Base-by-base conservation (phyloP, 2,329 filamentous ascomycete species). In the Albophoma yamanashiensis region DNA sequence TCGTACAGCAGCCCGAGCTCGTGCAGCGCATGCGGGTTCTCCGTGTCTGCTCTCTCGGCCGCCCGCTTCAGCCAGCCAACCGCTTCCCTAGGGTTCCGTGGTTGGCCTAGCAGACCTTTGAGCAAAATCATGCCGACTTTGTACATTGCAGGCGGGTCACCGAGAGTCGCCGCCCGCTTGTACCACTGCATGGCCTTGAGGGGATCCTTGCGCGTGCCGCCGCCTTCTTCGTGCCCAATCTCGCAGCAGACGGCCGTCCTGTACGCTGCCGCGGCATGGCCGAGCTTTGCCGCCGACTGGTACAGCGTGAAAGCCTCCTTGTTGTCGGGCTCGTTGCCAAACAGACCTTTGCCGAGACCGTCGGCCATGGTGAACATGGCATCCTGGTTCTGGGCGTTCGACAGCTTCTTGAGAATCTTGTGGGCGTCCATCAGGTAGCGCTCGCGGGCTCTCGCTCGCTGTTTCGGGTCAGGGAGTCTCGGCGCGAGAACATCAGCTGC, bases 131-230 rank as follows among this genome's bases (percentile, higher is more conserved):
- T 96, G 61, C 94, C 94, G 75, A 97, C 86, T 75, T 99, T 99
- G 78, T 97, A 99, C 91, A 97, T 96, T 38, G 92, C 94, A 0
- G 93, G 89, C 1, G 89, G 88, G 69, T 99, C 93, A 3, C 94
- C 93, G 3, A 97, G 80, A 15, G 89, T 88, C 14, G 94, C 93
- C 8, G 94, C 92, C 52, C 92, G 89, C 72, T 93, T 92, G 74
- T 99, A 99, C 94, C 94, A 99, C 73, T 97, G 93, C 25, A 97
- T 92, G 1, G 94, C 93, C 75, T 97, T 97, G 65, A 93, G 76
- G 0, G 91, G 91, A 69, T 99, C 94, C 67, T 89, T 89, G 61
- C 91, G 86, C 1, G 94, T 97, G 31, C 94, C 94, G 58, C 94
- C 94, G 38, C 92, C 93, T 67, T 96, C 92, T 70, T 97, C 93